Percentiles rank a stretch among this genome's conserved stretches.
These are phyloP conservation scores for Phoenix dactylifera DNA, from an alignment of 176 grass and related monocot genomes.

Conservation along the genomic window DNA sequence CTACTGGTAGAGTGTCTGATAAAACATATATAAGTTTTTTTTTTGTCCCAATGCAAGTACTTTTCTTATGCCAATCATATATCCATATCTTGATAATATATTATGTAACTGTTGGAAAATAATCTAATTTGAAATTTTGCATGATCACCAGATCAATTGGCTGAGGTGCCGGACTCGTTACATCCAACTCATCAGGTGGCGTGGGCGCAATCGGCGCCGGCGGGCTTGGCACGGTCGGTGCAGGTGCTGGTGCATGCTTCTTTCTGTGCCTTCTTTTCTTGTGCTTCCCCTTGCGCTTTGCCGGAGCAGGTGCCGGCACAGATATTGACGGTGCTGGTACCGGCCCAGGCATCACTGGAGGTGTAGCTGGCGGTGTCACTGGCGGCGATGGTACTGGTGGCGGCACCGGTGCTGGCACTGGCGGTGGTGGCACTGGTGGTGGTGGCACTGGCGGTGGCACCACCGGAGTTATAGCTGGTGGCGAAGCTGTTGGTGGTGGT, in stretches of 20 bases:
- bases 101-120: too few relatives aligned
- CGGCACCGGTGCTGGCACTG: slow-evolving; percentile 7
- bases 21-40: too few relatives aligned
- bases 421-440: slow-evolving; percentile 8
- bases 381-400: slow-evolving; percentile 18
- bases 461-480: not conserved
- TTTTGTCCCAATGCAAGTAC: too few relatives aligned
- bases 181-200: slow-evolving; percentile 33
- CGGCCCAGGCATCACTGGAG: slow-evolving; percentile 13
- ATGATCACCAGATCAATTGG: slow-evolving; percentile 55
- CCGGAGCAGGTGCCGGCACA: slow-evolving; percentile 33
- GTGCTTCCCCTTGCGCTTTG: slow-evolving; percentile 63
- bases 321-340: not conserved
- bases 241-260: slow-evolving; percentile 51
- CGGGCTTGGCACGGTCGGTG: slow-evolving; percentile 48
- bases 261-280: slow-evolving; percentile 46
- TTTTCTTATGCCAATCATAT: too few relatives aligned
- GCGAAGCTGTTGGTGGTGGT: not conserved
- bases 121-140: too few relatives aligned
- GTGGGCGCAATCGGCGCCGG: slow-evolving; percentile 54
- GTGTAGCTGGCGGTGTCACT: not conserved
- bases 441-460: slow-evolving; percentile 3
- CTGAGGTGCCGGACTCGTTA: slow-evolving; percentile 43
- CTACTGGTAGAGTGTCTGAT: too few relatives aligned
- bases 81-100: too few relatives aligned